Evolutionary conservation across 352 stramenopile species (phyloP).

Genomic region (Phytophthora kernoviae): DNA sequence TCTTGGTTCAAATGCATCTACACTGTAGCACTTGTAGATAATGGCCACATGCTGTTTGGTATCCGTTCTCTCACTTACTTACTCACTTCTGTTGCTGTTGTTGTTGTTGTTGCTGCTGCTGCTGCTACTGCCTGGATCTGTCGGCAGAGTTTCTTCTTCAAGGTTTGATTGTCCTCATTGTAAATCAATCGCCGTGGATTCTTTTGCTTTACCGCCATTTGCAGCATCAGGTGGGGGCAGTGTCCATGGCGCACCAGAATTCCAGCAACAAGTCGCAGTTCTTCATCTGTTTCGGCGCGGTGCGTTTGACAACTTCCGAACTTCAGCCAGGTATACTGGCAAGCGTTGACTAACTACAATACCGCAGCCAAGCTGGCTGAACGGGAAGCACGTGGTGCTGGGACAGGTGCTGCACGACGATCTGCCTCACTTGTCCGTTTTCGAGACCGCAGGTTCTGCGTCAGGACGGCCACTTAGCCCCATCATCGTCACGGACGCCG

Average conservation of each 20-base stretch:
- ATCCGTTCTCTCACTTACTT: not conserved
- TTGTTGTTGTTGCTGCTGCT: not conserved
- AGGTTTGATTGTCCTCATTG: conserved; percentile 30
- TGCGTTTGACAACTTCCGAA: conserved; percentile 23
- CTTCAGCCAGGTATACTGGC: no score
- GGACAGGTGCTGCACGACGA: conserved; percentile 92
- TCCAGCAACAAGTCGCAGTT: conserved; percentile 99
- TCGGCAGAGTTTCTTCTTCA: conserved; percentile 89
- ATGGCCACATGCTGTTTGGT: no score
- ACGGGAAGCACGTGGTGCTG: conserved; percentile 99
- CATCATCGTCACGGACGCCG: conserved; percentile 63
- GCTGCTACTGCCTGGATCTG: no score
- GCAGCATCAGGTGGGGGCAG: conserved; percentile 90
- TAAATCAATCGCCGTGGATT: no score
- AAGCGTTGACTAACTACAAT: not conserved
- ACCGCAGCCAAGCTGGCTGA: conserved; percentile 80
- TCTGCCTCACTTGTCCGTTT: conserved; percentile 50
- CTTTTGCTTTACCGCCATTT: not conserved
- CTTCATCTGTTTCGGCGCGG: conserved; percentile 95
- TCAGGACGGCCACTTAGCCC: conserved; percentile 54
- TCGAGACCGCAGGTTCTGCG: conserved; percentile 52
- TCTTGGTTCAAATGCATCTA: no score
- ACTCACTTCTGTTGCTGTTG: not conserved
- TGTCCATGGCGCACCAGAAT: conserved; percentile 98
- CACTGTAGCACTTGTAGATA: no score